phyloP scores from a whole-genome alignment of 202 grass and related monocot species.

The Dendrocalamus latiflorus region DNA sequence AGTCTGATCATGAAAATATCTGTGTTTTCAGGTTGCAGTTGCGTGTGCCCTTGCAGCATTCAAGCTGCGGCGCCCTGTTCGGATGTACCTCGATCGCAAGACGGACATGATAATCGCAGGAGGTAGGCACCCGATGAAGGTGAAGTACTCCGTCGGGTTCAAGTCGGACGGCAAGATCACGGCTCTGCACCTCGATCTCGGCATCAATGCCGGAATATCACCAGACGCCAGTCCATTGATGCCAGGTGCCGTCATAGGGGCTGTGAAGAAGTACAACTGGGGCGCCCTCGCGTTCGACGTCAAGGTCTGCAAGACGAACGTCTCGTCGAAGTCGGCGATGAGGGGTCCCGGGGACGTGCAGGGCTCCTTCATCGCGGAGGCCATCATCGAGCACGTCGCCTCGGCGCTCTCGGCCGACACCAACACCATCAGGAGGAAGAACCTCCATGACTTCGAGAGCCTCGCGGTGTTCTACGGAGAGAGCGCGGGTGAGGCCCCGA shows the following conservation, averaged over 20 bases:
- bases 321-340: constrained; percentile 60
- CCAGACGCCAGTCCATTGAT: constrained; percentile 41
- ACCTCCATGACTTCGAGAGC: too few relatives aligned
- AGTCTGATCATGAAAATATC: not conserved
- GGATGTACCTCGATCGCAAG: constrained; percentile 83
- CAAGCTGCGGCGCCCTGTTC: constrained; percentile 61
- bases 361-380: constrained; percentile 87
- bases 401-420: too few relatives aligned
- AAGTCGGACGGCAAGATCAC: constrained; percentile 77
- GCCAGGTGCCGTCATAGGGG: not conserved
- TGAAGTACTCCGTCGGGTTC: constrained; percentile 68
- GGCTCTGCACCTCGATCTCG: constrained; percentile 56
- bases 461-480: too few relatives aligned
- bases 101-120: constrained; percentile 82
- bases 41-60: constrained; percentile 70
- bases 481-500: too few relatives aligned
- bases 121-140: constrained; percentile 83
- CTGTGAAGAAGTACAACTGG: constrained; percentile 90
- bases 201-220: constrained; percentile 65
- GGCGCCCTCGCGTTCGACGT: constrained; percentile 49
- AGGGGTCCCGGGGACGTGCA: constrained; percentile 65
- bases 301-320: constrained; percentile 82
- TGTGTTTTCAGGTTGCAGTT: constrained; percentile 36
- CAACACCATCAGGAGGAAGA: too few relatives aligned
- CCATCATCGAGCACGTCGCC: too few relatives aligned